Base-by-base conservation (phyloP, 169 alveolate species). In the Ichthyophthirius multifiliis region DNA sequence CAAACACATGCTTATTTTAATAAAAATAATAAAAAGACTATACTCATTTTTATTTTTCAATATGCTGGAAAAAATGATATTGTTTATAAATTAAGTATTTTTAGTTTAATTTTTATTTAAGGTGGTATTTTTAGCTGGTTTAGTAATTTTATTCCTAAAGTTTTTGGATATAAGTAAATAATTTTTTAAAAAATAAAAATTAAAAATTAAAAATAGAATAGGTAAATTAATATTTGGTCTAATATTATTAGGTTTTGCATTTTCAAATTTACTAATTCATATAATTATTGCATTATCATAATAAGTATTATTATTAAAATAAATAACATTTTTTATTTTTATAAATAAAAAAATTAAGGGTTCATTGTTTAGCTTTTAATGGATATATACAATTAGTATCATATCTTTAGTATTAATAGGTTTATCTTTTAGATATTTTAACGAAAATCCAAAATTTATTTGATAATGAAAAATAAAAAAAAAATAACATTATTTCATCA, bases 41-140 rank as follows among this genome's bases (percentile, higher is more conserved):
- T 44, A 9, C 46, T 67, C 30, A 39, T 39, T 5, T 7, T 39
- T 0, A 7, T 67, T 37, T 67, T 37, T 44, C 15, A 34, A 39
- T 34, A 67, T 20, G 35, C 18, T 35, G 48, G 77, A 3, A 20
- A 44, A 7, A 67, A 67, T 31, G 7, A 18, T 9, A 5, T 67
- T 2, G 39, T 67, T 3, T 67, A 67, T 20, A 10, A 23, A 9
- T 2, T 67, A 6, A 18, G 43, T 16, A 39, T 67, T 6, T 34
- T 67, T 7, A 18, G 39, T 39, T 5, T 67, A 2, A 67, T 67
- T n/a, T 67, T 67, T n/a, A 16, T 67, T 10, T 67, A 67, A 67
- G 77, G 77, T 12, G 77, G 77, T 5, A 39, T 67, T 6, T 67
- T 67, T 37, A 67, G 55, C 45, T 67, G 77, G 77, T 67, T 67